These are phyloP conservation scores for Fusarium floridanum DNA, from an alignment of 2,329 filamentous ascomycete genomes.

Conservation along the genomic window DNA sequence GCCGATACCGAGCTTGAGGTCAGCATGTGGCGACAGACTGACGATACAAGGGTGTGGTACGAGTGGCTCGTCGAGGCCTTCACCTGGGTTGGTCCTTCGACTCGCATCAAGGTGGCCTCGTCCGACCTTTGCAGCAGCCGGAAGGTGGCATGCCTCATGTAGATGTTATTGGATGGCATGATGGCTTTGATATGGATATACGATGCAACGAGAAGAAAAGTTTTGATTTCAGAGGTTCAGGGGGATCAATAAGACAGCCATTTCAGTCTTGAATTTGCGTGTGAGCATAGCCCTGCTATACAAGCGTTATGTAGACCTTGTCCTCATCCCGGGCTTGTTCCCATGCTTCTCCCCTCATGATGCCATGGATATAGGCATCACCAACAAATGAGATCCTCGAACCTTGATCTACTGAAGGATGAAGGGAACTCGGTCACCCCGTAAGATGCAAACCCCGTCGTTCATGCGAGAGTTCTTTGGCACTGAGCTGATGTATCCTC, in stretches of 20 bases:
- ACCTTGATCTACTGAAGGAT: neutral
- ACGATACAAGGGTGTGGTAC: constrained; percentile 97
- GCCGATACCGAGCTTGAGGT: constrained; percentile 87
- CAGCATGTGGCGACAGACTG: constrained; percentile 96
- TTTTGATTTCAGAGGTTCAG: constrained; percentile 23
- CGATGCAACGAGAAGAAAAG: constrained; percentile 32
- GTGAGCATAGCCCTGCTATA: neutral
- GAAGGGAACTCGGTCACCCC: neutral
- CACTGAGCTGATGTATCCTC: neutral
- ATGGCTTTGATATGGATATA: constrained; percentile 3
- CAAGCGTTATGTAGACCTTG: neutral
- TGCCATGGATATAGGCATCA: neutral
- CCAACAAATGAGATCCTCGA: neutral
- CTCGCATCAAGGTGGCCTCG: constrained; percentile 73
- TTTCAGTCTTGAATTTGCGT: neutral
- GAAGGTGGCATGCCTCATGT: constrained; percentile 80
- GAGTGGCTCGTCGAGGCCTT: constrained; percentile 96
- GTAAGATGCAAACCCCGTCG: neutral
- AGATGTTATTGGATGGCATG: constrained; percentile 3
- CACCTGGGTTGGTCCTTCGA: constrained; percentile 70
- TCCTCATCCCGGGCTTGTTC: neutral
- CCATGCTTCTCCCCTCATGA: neutral
- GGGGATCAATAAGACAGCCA: neutral
- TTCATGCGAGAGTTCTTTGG: neutral
- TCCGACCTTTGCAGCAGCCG: constrained; percentile 78